phyloP scores from a whole-genome alignment of 2,329 filamentous ascomycete genomes.

The Aspergillus ruber region DNA sequence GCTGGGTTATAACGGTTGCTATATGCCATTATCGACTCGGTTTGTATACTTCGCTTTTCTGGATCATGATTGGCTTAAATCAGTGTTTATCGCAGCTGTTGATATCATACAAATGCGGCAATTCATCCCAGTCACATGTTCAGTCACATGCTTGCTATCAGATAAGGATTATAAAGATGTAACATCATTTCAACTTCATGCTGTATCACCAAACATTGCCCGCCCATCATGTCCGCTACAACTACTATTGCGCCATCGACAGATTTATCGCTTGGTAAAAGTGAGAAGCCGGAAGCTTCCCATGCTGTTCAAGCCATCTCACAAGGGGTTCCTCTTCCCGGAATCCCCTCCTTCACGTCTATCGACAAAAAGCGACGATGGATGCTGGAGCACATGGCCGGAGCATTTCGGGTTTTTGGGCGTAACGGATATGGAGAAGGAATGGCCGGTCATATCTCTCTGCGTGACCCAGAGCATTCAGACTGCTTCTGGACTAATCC shows the following conservation, averaged over 20 bases:
- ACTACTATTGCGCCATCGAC: background rate
- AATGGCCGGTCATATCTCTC: conserved; percentile 39
- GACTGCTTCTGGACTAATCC: conserved; percentile 36
- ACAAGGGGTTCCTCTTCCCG: background rate
- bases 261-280: no score
- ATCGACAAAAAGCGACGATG: conserved; percentile 38
- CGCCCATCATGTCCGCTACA: background rate
- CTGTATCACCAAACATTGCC: background rate
- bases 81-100: background rate
- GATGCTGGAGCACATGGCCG: conserved; percentile 40
- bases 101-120: background rate
- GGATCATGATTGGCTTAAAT: background rate
- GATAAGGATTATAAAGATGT: no score
- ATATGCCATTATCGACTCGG: no score
- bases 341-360: conserved; percentile 31
- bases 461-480: conserved; percentile 29
- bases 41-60: no score
- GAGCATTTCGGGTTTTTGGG: conserved; percentile 28
- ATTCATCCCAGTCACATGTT: no score
- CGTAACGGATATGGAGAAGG: conserved; percentile 12
- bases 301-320: background rate
- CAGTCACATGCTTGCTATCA: no score
- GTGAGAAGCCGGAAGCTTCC: background rate
- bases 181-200: no score
- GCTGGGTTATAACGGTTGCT: no score